Percentiles rank a stretch among this genome's conserved stretches.
Evolutionary conservation across 306 rosid species (phyloP).

Genomic region (Hylodesmum podocarpum): DNA sequence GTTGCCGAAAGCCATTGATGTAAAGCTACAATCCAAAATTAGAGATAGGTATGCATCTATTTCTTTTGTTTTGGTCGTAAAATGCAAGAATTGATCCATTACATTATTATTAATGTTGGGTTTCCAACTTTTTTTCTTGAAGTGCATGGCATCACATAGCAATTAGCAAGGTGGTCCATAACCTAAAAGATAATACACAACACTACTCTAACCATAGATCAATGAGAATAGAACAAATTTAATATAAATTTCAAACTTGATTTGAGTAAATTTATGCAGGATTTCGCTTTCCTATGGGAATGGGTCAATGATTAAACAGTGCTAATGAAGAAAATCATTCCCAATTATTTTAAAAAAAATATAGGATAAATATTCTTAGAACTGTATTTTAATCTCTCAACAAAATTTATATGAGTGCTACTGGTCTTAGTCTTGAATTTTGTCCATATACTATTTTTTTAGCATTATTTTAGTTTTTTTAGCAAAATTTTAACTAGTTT

Average conservation of each 20-base stretch:
- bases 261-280: not conserved
- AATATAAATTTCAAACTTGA: no score
- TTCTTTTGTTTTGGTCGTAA: conserved; percentile 15
- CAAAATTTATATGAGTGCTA: no score
- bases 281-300: not conserved
- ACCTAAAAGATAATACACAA: not conserved
- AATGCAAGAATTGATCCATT: not conserved
- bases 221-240: not conserved
- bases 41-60: conserved; percentile 28
- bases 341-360: no score
- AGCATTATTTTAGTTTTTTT: no score
- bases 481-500: no score
- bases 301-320: not conserved
- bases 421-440: no score
- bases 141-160: conserved; percentile 33
- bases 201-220: not conserved
- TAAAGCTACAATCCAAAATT: conserved; percentile 21
- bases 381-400: no score
- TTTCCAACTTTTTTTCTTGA: conserved; percentile 18
- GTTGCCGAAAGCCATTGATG: conserved; percentile 4
- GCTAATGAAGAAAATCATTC: not conserved
- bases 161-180: conserved; percentile 35
- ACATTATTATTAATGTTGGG: not conserved
- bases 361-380: no score
- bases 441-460: no score